phyloP scores from a whole-genome alignment of 202 grass and related monocot genomes.

The Tripidium arundinaceum region DNA sequence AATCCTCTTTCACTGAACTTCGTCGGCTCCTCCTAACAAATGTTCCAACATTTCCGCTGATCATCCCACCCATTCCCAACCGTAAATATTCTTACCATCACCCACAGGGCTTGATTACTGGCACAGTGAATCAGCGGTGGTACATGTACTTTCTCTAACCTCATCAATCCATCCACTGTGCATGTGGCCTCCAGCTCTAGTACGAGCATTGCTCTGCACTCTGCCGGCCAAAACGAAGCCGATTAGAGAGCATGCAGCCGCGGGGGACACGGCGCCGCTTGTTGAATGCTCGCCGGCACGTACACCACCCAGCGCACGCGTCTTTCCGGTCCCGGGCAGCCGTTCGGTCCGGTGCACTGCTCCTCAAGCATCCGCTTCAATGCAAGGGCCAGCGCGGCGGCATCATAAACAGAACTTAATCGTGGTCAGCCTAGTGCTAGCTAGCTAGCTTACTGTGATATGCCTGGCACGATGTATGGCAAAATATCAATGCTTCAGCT shows the following conservation, averaged over 20 bases:
- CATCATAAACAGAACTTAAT: not conserved
- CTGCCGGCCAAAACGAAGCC: not conserved
- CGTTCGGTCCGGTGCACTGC: not conserved
- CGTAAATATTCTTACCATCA: no score
- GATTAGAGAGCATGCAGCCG: not conserved
- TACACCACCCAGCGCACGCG: not conserved
- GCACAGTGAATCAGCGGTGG: not conserved
- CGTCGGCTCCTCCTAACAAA: not conserved
- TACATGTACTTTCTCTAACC: not conserved
- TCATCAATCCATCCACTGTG: not conserved
- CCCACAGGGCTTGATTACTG: not conserved
- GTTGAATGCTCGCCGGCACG: not conserved
- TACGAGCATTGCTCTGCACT: not conserved
- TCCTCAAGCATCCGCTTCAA: not conserved
- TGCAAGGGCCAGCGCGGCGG: not conserved
- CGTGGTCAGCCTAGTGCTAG: not conserved
- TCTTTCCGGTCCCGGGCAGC: not conserved
- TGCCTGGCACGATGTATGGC: no score
- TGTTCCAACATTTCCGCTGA: no score
- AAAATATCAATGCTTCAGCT: no score
- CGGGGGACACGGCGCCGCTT: slow-evolving; percentile 6
- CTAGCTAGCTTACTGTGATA: no score
- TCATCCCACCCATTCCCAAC: no score
- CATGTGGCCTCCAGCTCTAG: not conserved
- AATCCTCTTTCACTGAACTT: not conserved